Evolutionary conservation across 2,329 filamentous ascomycete species (phyloP).

Genomic region (Monosporascus sp.): DNA sequence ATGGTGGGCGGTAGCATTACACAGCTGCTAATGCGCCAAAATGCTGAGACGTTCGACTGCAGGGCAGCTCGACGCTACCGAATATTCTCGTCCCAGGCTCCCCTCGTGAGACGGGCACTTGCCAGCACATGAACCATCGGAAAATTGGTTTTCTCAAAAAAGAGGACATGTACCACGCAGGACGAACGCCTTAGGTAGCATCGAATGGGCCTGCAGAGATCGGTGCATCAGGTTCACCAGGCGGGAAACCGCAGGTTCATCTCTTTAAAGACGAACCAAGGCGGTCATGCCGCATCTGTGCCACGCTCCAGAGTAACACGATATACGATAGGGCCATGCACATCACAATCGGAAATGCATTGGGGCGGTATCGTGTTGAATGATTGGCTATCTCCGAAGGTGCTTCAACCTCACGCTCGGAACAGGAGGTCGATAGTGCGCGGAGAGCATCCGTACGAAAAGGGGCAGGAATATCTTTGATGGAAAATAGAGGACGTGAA

Average conservation of each 20-base stretch:
- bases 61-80: neutral
- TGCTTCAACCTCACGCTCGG: neutral
- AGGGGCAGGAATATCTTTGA: no score
- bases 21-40: neutral
- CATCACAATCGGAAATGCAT: neutral
- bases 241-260: neutral
- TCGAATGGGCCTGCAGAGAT: neutral
- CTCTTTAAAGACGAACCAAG: neutral
- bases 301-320: neutral
- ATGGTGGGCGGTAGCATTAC: neutral
- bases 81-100: neutral
- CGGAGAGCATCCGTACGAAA: no score
- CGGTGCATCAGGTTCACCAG: neutral
- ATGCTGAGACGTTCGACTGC: neutral
- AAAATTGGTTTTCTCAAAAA: neutral
- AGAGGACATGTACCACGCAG: neutral
- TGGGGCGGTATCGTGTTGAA: neutral
- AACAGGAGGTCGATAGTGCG: neutral
- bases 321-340: neutral
- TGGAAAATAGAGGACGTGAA: no score
- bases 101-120: neutral
- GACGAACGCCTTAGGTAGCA: neutral
- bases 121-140: neutral
- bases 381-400: neutral
- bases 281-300: neutral